phyloP scores from a whole-genome alignment of 768 basidiomycete genomes.

The Auricularia heimuer region DNA sequence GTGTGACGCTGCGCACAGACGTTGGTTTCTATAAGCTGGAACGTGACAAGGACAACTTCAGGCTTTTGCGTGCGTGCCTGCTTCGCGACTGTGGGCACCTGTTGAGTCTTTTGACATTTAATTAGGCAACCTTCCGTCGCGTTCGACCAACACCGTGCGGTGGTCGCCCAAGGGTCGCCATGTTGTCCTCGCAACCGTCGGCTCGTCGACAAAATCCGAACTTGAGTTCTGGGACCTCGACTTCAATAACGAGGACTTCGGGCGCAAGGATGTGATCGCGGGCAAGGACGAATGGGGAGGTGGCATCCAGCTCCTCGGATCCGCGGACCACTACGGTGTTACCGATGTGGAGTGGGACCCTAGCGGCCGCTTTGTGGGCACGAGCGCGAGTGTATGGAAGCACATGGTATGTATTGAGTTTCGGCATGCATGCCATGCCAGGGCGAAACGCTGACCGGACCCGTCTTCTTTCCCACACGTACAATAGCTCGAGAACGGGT shows the following conservation, averaged over 20 bases:
- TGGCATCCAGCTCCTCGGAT: slow-evolving; percentile 75
- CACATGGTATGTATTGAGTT: slow-evolving; percentile 58
- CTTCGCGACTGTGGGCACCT: neutral
- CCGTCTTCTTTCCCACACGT: slow-evolving; percentile 6
- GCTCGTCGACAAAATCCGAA: slow-evolving; percentile 90
- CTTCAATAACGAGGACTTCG: slow-evolving; percentile 61
- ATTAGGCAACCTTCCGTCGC: slow-evolving; percentile 62
- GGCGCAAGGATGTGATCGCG: slow-evolving; percentile 33
- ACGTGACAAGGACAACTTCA: slow-evolving; percentile 88
- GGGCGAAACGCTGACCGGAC: slow-evolving; percentile 3
- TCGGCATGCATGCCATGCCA: neutral
- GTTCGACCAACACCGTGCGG: slow-evolving; percentile 87
- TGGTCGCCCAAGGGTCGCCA: slow-evolving; percentile 97
- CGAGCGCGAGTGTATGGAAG: slow-evolving; percentile 91
- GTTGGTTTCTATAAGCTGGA: slow-evolving; percentile 95
- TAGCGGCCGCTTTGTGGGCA: slow-evolving; percentile 84
- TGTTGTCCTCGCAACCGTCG: slow-evolving; percentile 91
- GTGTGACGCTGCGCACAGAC: slow-evolving; percentile 92
- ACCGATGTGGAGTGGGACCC: slow-evolving; percentile 99
- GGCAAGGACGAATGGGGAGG: slow-evolving; percentile 71
- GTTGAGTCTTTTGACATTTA: neutral
- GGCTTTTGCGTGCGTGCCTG: slow-evolving; percentile 54
- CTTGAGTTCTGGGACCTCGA: slow-evolving; percentile 99
- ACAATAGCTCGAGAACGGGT: slow-evolving; percentile 86
- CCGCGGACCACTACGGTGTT: slow-evolving; percentile 91